Evolutionary conservation across 2,329 filamentous ascomycete genomes (phyloP), one percentile per base, ranked within the genome.

Genomic region (Microdochium trichocladiopsis): DNA sequence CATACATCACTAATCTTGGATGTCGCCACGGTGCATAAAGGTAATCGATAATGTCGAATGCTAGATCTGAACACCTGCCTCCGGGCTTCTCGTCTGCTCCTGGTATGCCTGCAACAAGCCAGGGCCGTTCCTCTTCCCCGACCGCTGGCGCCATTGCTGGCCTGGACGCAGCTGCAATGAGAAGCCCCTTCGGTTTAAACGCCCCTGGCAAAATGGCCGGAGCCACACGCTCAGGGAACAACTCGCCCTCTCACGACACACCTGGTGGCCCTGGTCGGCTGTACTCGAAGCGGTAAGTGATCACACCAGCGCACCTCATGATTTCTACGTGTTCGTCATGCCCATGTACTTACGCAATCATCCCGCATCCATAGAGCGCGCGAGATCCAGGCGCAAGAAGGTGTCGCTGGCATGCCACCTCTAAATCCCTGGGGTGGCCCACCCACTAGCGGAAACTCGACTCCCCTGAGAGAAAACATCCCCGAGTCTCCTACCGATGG

Each of bases 311-410:
- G 48, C 21, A 51, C 22, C 45, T 28, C 48, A 51, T 33, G 60
- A 52, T 57, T 51, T 52, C 54, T 23, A 53, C 48, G 48, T 52
- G 25, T 37, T 33, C 50, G 51, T 51, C 25, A 18, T 51, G 55
- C 25, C 49, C 57, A 67, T 47, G 60, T 53, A 36, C 48, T 52
- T 18, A 36, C 41, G 25, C 16, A 37, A 50, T 28, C 45, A n/a
- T 22, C 53, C 50, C 28, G 10, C 37, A 24, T 11, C 22, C 12
- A 14, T 56, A 96, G 93, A 66, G 92, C 94, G 59, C 83, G 94
- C 69, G 94, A 99, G 71, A 96, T 97, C 56, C 93, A 97, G 74
- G 92, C 92, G 51, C 92, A 96, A 73, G 93, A 97, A 79, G 92
- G 92, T 50, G 79, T 96, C 49, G 74, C 76, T 66, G 86, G 78